Evolutionary conservation across 208 protist genomes (phyloP).

Genomic region (Kentomonas sorsogonicus): DNA sequence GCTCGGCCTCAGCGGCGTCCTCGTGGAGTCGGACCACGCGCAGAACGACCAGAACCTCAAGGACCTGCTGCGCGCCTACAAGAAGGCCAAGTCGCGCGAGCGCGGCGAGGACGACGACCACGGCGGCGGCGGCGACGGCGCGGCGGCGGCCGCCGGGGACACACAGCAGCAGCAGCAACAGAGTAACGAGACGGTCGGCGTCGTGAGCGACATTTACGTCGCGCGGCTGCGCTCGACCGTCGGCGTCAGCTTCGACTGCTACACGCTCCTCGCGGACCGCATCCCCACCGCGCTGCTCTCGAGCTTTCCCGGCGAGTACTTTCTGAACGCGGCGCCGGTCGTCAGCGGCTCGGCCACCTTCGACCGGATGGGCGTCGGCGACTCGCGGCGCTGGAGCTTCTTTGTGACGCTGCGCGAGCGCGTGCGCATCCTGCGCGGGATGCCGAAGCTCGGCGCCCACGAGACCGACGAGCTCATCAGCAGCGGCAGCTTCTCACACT

Average conservation of each 20-base stretch:
- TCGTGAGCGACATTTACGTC: constrained; percentile 18
- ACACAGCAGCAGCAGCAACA: not conserved
- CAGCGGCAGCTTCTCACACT: too few relatives aligned
- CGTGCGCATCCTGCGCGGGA: constrained; percentile 22
- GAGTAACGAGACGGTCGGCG: not conserved
- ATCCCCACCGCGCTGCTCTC: constrained; percentile 25
- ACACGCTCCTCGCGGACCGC: constrained; percentile 25
- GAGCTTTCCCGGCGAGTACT: constrained; percentile 21
- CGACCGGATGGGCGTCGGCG: constrained; percentile 21
- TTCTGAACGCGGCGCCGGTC: constrained; percentile 20
- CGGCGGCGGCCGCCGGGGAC: not conserved
- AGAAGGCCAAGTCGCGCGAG: not conserved
- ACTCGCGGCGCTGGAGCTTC: constrained; percentile 22
- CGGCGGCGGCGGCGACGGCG: not conserved
- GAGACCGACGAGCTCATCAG: constrained; percentile 3
- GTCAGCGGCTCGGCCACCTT: constrained; percentile 19
- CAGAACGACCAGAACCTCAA: constrained; percentile 7
- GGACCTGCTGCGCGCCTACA: constrained; percentile 11
- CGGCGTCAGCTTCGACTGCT: constrained; percentile 41
- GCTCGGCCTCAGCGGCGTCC: constrained; percentile 22
- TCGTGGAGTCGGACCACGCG: constrained; percentile 4
- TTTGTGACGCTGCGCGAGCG: constrained; percentile 38
- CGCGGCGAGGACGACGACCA: constrained; percentile 3
- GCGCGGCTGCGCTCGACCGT: constrained; percentile 28
- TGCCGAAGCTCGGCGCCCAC: not conserved